Conservation (phyloP, 2,329 filamentous ascomycete species). For the Stagonosporopsis chrysanthemi region DNA sequence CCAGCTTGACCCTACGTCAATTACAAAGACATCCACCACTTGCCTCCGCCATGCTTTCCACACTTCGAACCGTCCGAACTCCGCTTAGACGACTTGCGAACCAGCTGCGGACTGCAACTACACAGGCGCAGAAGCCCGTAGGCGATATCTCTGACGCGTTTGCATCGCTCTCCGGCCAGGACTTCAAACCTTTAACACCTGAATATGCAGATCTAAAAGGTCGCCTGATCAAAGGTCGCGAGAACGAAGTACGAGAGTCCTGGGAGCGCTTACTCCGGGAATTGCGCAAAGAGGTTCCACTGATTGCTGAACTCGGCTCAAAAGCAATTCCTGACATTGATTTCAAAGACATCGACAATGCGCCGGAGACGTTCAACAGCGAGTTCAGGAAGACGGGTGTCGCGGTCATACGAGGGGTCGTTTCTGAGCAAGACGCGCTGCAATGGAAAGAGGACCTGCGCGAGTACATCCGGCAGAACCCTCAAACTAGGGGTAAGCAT, state of each 20-base stretch:
- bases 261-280: conserved; percentile 56
- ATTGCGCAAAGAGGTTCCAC: conserved; percentile 55
- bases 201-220: conserved; percentile 57
- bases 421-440: conserved; percentile 54
- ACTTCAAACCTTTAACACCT: conserved; percentile 54
- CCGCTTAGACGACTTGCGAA: conserved; percentile 27
- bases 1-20: conserved; percentile 17
- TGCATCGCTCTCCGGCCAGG: conserved; percentile 56
- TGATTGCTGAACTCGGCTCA: conserved; percentile 53
- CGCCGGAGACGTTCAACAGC: conserved; percentile 63
- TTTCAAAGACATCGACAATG: conserved; percentile 56
- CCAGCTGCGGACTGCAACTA: conserved; percentile 40
- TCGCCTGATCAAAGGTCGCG: conserved; percentile 55
- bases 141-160: conserved; percentile 62
- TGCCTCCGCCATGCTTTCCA: conserved; percentile 38
- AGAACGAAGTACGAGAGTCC: conserved; percentile 56
- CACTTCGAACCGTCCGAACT: conserved; percentile 37
- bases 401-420: conserved; percentile 56
- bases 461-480: conserved; percentile 57
- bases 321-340: conserved; percentile 57
- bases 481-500: conserved; percentile 51
- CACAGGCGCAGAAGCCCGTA: conserved; percentile 52
- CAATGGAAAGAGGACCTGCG: conserved; percentile 54
- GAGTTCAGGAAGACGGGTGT: conserved; percentile 66
- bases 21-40: conserved; percentile 6